Conservation (phyloP, 2,329 filamentous ascomycete genomes). For the Myriangium duriaei region DNA sequence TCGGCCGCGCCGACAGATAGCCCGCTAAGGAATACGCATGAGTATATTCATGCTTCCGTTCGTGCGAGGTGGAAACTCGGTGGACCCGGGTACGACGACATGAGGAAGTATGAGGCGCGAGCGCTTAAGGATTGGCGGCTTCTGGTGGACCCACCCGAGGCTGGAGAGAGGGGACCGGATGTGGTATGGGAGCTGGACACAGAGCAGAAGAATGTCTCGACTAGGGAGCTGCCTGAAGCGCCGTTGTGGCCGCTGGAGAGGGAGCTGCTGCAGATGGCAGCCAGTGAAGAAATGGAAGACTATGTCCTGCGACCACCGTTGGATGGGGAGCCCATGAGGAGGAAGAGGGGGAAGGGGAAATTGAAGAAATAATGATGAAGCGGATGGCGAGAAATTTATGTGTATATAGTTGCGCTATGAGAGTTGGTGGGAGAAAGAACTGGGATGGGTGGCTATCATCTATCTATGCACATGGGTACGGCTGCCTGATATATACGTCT, state of each 20-base stretch:
- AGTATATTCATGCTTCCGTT: slow-evolving; percentile 40
- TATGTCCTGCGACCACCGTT: slow-evolving; percentile 21
- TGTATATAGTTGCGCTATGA: too few relatives aligned
- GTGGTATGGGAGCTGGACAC: slow-evolving; percentile 31
- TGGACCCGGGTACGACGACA: slow-evolving; percentile 35
- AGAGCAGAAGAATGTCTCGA: slow-evolving; percentile 25
- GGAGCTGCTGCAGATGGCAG: slow-evolving; percentile 30
- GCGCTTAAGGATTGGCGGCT: slow-evolving; percentile 36
- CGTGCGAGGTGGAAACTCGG: slow-evolving; percentile 32
- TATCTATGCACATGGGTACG: too few relatives aligned
- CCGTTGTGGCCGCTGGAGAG: slow-evolving; percentile 33
- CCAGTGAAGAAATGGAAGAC: slow-evolving; percentile 25
- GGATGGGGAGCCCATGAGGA: background rate
- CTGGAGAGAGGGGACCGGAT: slow-evolving; percentile 26
- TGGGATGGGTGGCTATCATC: too few relatives aligned
- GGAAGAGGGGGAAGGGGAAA: background rate
- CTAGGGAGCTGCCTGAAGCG: slow-evolving; percentile 30
- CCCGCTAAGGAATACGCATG: slow-evolving; percentile 36
- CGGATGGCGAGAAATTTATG: too few relatives aligned
- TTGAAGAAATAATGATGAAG: background rate
- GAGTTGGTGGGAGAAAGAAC: too few relatives aligned
- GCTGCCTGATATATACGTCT: too few relatives aligned
- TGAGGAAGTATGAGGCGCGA: slow-evolving; percentile 31
- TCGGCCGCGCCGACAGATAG: slow-evolving; percentile 30
- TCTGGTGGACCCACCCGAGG: slow-evolving; percentile 29